Conservation (phyloP, 2,329 filamentous ascomycete species). For the Colletotrichum salicis region DNA sequence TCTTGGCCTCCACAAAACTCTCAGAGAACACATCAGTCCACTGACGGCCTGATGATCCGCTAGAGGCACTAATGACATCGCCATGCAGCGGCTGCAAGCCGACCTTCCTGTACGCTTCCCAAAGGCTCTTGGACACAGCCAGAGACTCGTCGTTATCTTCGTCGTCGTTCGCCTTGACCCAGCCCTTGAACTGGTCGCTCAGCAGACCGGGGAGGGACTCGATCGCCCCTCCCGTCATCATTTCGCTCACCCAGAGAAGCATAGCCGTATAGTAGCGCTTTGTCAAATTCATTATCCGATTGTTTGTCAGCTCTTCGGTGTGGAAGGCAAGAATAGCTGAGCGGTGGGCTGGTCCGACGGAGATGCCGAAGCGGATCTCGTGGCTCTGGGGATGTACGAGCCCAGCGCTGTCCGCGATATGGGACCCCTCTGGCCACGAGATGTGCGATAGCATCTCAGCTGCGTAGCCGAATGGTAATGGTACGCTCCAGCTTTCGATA, state of each 20-base stretch:
- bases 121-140: background rate
- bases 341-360: background rate
- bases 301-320: background rate
- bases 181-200: background rate
- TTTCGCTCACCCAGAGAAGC: background rate
- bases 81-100: background rate
- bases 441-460: background rate
- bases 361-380: background rate
- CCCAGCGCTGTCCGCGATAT: background rate
- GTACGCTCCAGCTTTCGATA: background rate
- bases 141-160: background rate
- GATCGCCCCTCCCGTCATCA: background rate
- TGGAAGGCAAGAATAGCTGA: background rate
- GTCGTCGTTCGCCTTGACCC: background rate
- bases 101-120: background rate
- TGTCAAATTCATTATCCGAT: background rate
- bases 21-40: background rate
- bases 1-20: background rate
- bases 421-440: background rate
- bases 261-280: conserved; percentile 10
- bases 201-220: background rate
- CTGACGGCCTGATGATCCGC: background rate
- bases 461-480: background rate
- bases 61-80: background rate
- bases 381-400: background rate